phyloP scores from a whole-genome alignment of 2,329 filamentous ascomycete genomes.

The Aspergillus ochraceus region DNA sequence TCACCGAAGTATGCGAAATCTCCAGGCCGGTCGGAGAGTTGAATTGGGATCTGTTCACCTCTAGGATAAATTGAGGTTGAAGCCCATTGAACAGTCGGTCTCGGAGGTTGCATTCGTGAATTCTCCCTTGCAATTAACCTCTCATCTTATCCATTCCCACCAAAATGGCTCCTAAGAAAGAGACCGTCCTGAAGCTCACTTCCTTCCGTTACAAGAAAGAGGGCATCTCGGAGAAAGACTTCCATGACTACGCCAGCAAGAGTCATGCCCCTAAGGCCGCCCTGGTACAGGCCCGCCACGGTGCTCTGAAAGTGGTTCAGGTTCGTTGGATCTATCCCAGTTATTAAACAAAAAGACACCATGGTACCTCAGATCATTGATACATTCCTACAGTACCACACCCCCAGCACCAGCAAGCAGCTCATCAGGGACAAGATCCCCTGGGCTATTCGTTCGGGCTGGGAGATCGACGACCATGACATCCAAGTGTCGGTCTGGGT shows the following conservation, averaged over 20 bases:
- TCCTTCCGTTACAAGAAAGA: conserved; percentile 3
- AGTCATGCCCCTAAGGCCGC: background rate
- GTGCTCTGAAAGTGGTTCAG: background rate
- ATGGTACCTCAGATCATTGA: background rate
- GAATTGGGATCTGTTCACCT: too few species aligned
- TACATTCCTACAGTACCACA: background rate
- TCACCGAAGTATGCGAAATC: too few species aligned
- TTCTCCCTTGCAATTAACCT: too few species aligned
- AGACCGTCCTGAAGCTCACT: conserved; percentile 2
- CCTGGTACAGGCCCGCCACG: conserved; percentile 1
- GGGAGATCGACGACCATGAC: conserved; percentile 2
- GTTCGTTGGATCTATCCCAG: background rate
- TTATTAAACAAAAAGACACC: too few species aligned
- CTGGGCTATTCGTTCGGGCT: background rate
- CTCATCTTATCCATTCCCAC: background rate
- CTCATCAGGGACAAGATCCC: background rate
- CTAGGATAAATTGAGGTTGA: too few species aligned
- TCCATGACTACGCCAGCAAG: conserved; percentile 1
- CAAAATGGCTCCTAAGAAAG: conserved; percentile 1
- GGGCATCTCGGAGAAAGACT: conserved; percentile 1
- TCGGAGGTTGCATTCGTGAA: too few species aligned
- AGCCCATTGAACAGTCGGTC: too few species aligned
- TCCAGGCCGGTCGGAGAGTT: too few species aligned
- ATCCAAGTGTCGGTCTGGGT: conserved; percentile 2
- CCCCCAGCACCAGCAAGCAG: background rate